Conservation (phyloP, 108 stramenopile genomes). For the Cyclotella sp. region DNA sequence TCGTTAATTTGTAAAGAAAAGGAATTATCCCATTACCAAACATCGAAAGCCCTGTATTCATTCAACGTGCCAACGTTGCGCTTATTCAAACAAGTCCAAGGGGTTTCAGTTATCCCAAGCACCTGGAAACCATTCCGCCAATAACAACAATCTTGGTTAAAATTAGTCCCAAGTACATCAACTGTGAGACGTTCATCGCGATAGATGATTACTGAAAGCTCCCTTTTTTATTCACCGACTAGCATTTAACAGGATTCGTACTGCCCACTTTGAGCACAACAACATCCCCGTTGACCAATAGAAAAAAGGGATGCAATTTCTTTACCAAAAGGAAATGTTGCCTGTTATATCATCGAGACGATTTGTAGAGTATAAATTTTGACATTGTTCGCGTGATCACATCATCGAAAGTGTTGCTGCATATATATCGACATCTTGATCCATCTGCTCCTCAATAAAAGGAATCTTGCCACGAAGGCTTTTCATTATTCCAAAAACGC, state of each 20-base stretch:
- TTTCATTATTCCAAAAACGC: slow-evolving; percentile 47
- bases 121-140: slow-evolving; percentile 74
- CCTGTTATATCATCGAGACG: slow-evolving; percentile 36
- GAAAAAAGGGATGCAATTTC: slow-evolving; percentile 74
- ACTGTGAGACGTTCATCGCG: slow-evolving; percentile 61
- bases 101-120: slow-evolving; percentile 70
- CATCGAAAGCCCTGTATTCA: background rate
- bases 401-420: slow-evolving; percentile 11
- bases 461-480: background rate
- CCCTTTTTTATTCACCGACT: background rate
- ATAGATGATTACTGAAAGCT: slow-evolving; percentile 33
- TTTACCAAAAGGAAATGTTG: slow-evolving; percentile 23
- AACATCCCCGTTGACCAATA: slow-evolving; percentile 77
- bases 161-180: slow-evolving; percentile 29
- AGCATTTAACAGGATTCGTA: slow-evolving; percentile 62
- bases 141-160: slow-evolving; percentile 34
- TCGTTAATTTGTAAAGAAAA: background rate
- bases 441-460: background rate
- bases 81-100: slow-evolving; percentile 62
- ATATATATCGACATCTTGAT: background rate
- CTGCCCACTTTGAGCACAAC: slow-evolving; percentile 85
- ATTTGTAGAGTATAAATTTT: slow-evolving; percentile 81
- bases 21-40: background rate
- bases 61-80: slow-evolving; percentile 31
- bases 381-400: slow-evolving; percentile 38